Evolutionary conservation across 1,139 yeast species (phyloP).

Genomic region (Lodderomyces parapsilosis): DNA sequence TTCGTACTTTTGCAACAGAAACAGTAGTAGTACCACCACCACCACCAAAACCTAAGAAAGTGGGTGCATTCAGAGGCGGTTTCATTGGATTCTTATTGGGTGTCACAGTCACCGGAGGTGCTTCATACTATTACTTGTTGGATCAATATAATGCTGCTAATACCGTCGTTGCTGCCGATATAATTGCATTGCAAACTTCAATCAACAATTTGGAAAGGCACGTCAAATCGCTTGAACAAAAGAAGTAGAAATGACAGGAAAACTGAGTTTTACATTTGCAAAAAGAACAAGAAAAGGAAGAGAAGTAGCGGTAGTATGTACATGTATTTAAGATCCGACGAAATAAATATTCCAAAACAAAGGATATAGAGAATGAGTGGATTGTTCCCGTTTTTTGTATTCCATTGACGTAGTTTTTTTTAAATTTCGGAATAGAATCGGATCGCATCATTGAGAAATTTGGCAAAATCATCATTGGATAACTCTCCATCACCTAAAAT

Average conservation of each 20-base stretch:
- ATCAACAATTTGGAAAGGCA: slow-evolving; percentile 68
- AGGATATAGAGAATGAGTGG: background rate
- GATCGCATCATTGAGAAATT: slow-evolving; percentile 28
- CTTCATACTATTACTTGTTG: slow-evolving; percentile 72
- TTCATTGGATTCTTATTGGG: slow-evolving; percentile 77
- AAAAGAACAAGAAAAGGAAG: background rate
- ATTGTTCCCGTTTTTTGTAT: too few species aligned
- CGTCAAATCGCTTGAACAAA: slow-evolving; percentile 53
- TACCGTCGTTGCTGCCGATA: slow-evolving; percentile 72
- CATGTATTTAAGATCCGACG: background rate
- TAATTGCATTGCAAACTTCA: slow-evolving; percentile 66
- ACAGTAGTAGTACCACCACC: slow-evolving; percentile 21
- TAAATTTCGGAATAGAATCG: slow-evolving; percentile 20
- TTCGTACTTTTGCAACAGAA: slow-evolving; percentile 25
- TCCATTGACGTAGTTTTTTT: slow-evolving; percentile 1
- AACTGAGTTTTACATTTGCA: too few species aligned
- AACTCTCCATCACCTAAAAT: slow-evolving; percentile 29
- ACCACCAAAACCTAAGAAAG: slow-evolving; percentile 28
- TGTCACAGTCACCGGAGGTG: slow-evolving; percentile 69
- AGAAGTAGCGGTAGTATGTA: background rate
- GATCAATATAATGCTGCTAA: slow-evolving; percentile 77
- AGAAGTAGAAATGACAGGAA: slow-evolving; percentile 29
- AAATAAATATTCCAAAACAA: background rate
- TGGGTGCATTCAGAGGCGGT: slow-evolving; percentile 68
- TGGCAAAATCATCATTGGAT: slow-evolving; percentile 23